These are phyloP conservation scores for Ustilago cynodontis DNA, from an alignment of 1,284 basidiomycete genomes.

Conservation along the genomic window DNA sequence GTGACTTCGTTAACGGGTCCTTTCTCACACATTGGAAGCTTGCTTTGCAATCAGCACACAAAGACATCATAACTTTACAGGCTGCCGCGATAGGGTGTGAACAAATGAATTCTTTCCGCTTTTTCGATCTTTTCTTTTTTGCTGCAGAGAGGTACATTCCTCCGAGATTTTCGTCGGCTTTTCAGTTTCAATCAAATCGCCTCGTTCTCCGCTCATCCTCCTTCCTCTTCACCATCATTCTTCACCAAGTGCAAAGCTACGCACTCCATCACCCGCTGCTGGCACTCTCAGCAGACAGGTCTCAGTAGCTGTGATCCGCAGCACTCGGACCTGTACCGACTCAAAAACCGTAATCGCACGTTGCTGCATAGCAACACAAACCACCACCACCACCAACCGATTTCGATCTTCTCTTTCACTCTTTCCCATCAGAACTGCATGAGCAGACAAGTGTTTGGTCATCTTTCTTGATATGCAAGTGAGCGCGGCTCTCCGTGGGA, in stretches of 20 bases:
- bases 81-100: neutral
- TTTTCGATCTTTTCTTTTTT: neutral
- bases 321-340: constrained; percentile 40
- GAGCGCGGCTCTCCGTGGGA: constrained; percentile 36
- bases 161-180: neutral
- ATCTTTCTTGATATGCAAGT: constrained; percentile 35
- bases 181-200: neutral
- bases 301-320: constrained; percentile 35
- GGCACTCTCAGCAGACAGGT: constrained; percentile 36
- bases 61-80: too few relatives aligned
- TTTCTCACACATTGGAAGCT: too few relatives aligned
- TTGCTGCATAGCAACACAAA: too few relatives aligned
- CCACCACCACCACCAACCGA: neutral
- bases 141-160: constrained; percentile 2
- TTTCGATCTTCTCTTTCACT: neutral
- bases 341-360: too few relatives aligned
- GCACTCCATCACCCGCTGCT: constrained; percentile 24
- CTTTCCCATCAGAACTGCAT: constrained; percentile 15
- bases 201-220: neutral
- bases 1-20: too few relatives aligned
- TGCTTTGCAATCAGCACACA: too few relatives aligned
- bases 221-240: neutral
- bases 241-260: constrained; percentile 13
- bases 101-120: neutral
- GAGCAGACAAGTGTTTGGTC: constrained; percentile 7